These are phyloP conservation scores for Apiospora hydei DNA, from an alignment of 2,329 filamentous ascomycete species.

Conservation along the genomic window DNA sequence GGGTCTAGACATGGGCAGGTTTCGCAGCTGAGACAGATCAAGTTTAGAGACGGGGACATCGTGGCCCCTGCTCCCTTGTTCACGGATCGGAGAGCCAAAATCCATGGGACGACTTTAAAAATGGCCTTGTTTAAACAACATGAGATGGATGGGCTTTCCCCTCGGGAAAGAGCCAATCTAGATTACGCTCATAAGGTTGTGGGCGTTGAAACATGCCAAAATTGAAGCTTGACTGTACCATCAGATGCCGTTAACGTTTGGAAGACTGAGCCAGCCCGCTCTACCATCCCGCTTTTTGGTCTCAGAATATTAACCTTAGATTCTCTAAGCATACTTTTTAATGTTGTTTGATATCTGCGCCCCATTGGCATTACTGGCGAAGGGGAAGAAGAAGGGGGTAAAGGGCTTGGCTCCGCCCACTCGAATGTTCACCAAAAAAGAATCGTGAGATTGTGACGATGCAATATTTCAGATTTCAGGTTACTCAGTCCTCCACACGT, in stretches of 20 bases:
- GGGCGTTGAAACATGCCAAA: conserved; percentile 21
- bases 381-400: background rate
- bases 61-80: conserved; percentile 9
- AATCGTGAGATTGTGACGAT: background rate
- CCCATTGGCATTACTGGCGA: background rate
- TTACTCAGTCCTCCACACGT: background rate
- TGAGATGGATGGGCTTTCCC: background rate
- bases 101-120: conserved; percentile 5
- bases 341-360: background rate
- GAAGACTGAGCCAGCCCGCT: background rate
- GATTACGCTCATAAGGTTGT: conserved; percentile 17
- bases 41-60: conserved; percentile 33
- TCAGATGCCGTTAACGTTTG: conserved; percentile 11
- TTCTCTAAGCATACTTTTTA: background rate
- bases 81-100: background rate
- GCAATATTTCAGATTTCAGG: background rate
- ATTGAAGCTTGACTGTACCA: conserved; percentile 9
- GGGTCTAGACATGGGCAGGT: conserved; percentile 37
- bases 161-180: background rate
- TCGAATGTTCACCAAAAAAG: background rate
- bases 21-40: conserved; percentile 40
- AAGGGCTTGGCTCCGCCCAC: background rate
- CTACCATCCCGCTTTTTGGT: background rate
- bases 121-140: background rate
- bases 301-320: conserved; percentile 1